Evolutionary conservation across 1,284 basidiomycete species (phyloP).

Genomic region (Ceratobasidium sp.): DNA sequence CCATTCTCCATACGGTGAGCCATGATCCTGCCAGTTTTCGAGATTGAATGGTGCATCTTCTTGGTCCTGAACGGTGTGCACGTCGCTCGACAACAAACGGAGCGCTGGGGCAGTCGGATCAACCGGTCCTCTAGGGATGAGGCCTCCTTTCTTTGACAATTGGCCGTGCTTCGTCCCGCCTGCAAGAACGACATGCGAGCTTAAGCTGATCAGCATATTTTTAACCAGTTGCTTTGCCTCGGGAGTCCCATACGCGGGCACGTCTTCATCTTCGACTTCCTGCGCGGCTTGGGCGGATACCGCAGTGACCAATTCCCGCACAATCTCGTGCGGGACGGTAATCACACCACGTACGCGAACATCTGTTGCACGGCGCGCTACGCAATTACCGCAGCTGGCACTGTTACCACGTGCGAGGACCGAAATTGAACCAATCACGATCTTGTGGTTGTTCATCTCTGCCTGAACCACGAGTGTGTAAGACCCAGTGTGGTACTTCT

Average conservation of each 20-base stretch:
- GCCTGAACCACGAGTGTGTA: constrained; percentile 16
- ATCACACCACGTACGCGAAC: constrained; percentile 13
- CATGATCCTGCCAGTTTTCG: constrained; percentile 32
- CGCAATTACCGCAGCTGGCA: constrained; percentile 29
- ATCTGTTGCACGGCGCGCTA: constrained; percentile 3
- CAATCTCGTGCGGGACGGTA: constrained; percentile 5
- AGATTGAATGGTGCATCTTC: constrained; percentile 20
- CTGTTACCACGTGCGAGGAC: constrained; percentile 15
- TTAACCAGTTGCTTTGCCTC: background rate
- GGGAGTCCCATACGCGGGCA: background rate
- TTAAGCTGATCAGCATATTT: background rate
- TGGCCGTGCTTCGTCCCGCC: background rate
- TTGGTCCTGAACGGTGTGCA: background rate
- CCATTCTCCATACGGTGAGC: background rate
- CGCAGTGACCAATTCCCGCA: constrained; percentile 10
- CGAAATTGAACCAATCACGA: constrained; percentile 8
- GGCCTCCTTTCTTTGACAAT: background rate
- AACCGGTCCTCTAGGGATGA: background rate
- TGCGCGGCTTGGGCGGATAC: too few relatives aligned
- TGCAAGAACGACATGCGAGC: background rate
- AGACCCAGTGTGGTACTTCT: constrained; percentile 5
- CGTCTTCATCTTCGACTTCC: too few relatives aligned
- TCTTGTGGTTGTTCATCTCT: background rate
- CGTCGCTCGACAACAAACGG: background rate
- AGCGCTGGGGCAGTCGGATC: background rate